Conservation (phyloP, 1,284 basidiomycete species). For the Fomitopsis betulina region DNA sequence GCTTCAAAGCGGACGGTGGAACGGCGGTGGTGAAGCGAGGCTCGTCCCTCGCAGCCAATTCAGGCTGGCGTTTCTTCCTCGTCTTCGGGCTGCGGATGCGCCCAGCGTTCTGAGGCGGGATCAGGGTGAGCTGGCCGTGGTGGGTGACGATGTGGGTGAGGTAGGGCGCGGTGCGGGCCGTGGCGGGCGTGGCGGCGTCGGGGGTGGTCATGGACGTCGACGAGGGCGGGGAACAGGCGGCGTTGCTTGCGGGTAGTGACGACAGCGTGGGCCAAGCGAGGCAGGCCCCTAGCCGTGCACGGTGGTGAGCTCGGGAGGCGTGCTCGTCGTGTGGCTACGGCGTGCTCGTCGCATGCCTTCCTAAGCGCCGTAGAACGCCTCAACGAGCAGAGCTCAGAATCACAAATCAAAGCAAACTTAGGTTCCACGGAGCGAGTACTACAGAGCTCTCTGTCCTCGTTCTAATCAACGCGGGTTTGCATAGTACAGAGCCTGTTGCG, state of each 20-base stretch:
- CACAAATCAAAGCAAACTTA: too few species aligned
- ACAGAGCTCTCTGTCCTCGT: too few species aligned
- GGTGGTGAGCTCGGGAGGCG: neutral
- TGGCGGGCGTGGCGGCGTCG: conserved; percentile 12
- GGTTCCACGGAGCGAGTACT: too few species aligned
- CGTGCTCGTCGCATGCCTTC: neutral
- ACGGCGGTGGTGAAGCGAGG: conserved; percentile 33
- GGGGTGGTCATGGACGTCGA: conserved; percentile 4
- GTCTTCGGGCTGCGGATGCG: conserved; percentile 39
- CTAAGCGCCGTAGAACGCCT: too few species aligned
- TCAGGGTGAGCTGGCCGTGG: conserved; percentile 47
- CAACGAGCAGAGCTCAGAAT: too few species aligned
- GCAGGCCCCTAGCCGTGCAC: neutral
- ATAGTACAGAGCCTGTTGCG: too few species aligned
- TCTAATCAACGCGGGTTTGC: too few species aligned
- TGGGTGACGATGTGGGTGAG: conserved; percentile 51
- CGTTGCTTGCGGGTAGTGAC: neutral
- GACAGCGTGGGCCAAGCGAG: neutral
- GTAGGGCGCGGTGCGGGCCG: conserved; percentile 52
- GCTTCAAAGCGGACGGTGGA: conserved; percentile 22
- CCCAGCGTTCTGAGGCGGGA: conserved; percentile 49
- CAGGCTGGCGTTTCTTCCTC: conserved; percentile 28
- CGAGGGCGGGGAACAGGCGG: conserved; percentile 14
- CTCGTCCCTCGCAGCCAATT: conserved; percentile 19
- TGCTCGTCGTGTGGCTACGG: neutral